Base-by-base conservation (phyloP, 2,329 filamentous ascomycete species). In the Penicillium sp. region DNA sequence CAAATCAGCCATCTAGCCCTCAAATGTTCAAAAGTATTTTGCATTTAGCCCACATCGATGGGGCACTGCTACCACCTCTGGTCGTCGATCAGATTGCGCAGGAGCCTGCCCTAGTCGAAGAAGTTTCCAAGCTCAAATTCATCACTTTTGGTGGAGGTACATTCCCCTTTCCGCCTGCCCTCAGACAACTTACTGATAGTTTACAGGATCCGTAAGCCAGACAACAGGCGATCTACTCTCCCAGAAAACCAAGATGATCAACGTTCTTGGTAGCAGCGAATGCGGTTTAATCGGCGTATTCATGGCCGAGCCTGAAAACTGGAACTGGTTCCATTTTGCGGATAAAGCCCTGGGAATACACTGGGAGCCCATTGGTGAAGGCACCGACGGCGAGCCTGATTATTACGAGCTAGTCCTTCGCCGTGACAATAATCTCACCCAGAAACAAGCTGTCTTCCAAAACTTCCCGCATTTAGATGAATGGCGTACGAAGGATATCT, bases 401-500 rank as follows among this genome's bases (percentile, higher is more conserved):
- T 45, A 48, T 17, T 58, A 51, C 26, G 62, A 64, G 56, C 17
- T 64, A 44, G 54, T 61, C 5, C 45, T 64, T 17, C 26, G 38
- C 5, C 62, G 54, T 15, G 41, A 47, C 23, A 29, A 58, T 7
- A 15, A 17, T 2, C 31, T 53, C 9, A 19, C 35, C 1, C 52
- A 61, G 54, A 41, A 51, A 3, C 65, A 68, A 23, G 57, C 58
- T 0, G 53, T 65, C 21, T 70, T 69, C 35, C 56, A 63, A 26
- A 66, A 51, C 45, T 67, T 67, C 49, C 67, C 68, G 4, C 47
- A 66, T 7, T 8, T 64, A 11, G 41, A 62, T 15, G 64, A 67
- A 50, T 68, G 60, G 50, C 41, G 21, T 11, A 67, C 63, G 0
- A 65, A 64, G 15, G 69, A 70, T 26, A 52, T 70, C 5, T 71